These are phyloP conservation scores for Saccharum spontaneum DNA, from an alignment of 176 grass and related monocot species.

Conservation along the genomic window DNA sequence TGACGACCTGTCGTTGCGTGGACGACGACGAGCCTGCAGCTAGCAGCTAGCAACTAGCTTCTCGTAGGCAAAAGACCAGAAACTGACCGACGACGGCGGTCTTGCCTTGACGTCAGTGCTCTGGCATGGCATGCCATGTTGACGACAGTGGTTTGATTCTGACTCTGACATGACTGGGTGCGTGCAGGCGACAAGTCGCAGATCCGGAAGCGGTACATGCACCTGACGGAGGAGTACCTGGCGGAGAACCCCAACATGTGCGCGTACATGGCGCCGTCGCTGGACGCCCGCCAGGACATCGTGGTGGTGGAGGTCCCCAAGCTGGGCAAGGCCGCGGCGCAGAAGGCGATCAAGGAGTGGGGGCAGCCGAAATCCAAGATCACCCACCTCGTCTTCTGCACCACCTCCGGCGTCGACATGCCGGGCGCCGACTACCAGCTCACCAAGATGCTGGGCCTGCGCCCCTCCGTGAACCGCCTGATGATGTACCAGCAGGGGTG, in stretches of 20 bases:
- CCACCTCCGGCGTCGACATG: conserved; percentile 86
- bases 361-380: conserved; percentile 72
- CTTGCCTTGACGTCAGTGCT: neutral
- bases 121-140: neutral
- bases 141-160: too few relatives aligned
- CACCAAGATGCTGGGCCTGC: conserved; percentile 77
- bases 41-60: too few relatives aligned
- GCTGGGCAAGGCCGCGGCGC: conserved; percentile 74
- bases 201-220: conserved; percentile 93
- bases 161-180: too few relatives aligned
- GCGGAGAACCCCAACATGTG: conserved; percentile 72
- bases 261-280: conserved; percentile 82
- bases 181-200: conserved; percentile 85
- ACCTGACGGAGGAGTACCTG: conserved; percentile 73
- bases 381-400: conserved; percentile 96
- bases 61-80: too few relatives aligned
- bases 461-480: conserved; percentile 70
- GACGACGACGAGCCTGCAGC: too few relatives aligned
- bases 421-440: conserved; percentile 93
- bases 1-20: too few relatives aligned
- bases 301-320: conserved; percentile 86
- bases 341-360: conserved; percentile 94
- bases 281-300: conserved; percentile 89
- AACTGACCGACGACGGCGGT: neutral
- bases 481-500: conserved; percentile 99